Base-by-base conservation (phyloP, 129 eudicot genomes). In the Heracleum sosnowskyi region DNA sequence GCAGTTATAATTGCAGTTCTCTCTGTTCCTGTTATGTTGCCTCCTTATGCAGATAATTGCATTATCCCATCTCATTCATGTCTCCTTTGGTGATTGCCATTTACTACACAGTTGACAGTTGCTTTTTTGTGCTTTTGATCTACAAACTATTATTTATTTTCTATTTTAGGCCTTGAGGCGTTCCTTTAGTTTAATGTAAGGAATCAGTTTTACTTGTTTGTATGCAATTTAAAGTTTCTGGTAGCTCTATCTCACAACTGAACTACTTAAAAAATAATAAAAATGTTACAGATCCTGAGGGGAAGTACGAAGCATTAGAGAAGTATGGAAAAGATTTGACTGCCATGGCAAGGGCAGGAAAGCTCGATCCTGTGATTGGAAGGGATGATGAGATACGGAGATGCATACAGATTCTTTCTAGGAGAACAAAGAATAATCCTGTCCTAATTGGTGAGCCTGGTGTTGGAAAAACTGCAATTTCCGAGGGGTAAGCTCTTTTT, bases 391-490 rank as follows among this genome's bases (percentile, higher is more conserved):
- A 92, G 76, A 96, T 96, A 79, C 91, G 97, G 6, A 89, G 97
- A 87, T 90, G 97, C 84, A 96, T 96, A 36, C 97, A 92, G 82
- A 96, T 96, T 84, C 97, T 96, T 42, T 92, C 97, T 33, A 87
- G 97, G 84, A 96, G 99, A 89, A 96, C 99, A 49, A 96, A 96
- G 88, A 96, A 96, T 77, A 96, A 96, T 71, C 97, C 99, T 70
- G 97, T 96, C 49, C 89, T 96, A 68, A 96, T 96, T 82, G 99
- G 99, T 47, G 99, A 96, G 86, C 99, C 99, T 35, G 99, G 99
- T 81, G 99, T 96, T 41, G 99, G 99, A 76, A 96, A 96, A 83
- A 92, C 99, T 53, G 99, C 97, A 79, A 92, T 96, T 77, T 93
- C 97, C 20, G 99, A 96, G 85, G 99, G 99, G 97, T 92, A 85